These are phyloP conservation scores for Escallonia rubra DNA, from an alignment of 129 eudicot genomes.

Conservation along the genomic window DNA sequence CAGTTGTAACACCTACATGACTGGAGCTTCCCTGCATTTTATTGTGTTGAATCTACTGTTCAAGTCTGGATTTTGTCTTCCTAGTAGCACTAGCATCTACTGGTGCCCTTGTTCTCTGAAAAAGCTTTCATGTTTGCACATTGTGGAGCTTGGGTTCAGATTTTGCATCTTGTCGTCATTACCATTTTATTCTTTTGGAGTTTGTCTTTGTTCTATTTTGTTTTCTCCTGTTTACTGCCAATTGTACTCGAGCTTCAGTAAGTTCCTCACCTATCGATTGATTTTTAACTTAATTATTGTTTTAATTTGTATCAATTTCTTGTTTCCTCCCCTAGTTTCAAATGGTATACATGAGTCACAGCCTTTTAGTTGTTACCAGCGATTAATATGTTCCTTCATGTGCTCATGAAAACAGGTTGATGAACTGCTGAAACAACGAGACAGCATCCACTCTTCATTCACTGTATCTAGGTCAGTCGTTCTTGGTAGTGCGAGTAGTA, in stretches of 20 bases:
- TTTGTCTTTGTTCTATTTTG: no score
- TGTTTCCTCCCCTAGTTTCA: background rate
- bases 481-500: constrained; percentile 19
- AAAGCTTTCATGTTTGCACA: no score
- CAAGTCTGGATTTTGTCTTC: background rate
- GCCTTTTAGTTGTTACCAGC: background rate
- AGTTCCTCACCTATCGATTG: no score
- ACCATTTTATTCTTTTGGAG: background rate
- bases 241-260: no score
- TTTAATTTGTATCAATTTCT: no score
- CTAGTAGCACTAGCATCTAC: background rate
- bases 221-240: no score
- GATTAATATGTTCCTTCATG: no score
- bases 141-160: background rate
- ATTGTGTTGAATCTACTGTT: background rate
- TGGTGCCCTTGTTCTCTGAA: no score
- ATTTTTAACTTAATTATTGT: no score
- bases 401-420: constrained; percentile 57
- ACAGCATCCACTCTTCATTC: constrained; percentile 74
- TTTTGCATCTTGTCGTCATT: background rate
- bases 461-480: constrained; percentile 51
- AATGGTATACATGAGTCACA: background rate
- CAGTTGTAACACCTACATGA: no score
- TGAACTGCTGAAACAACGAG: constrained; percentile 91
- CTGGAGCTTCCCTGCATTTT: background rate